Evolutionary conservation across 208 protist species (phyloP), one percentile per base, ranked within the genome.

Genomic region (Acanthamoeba lugdunensis): DNA sequence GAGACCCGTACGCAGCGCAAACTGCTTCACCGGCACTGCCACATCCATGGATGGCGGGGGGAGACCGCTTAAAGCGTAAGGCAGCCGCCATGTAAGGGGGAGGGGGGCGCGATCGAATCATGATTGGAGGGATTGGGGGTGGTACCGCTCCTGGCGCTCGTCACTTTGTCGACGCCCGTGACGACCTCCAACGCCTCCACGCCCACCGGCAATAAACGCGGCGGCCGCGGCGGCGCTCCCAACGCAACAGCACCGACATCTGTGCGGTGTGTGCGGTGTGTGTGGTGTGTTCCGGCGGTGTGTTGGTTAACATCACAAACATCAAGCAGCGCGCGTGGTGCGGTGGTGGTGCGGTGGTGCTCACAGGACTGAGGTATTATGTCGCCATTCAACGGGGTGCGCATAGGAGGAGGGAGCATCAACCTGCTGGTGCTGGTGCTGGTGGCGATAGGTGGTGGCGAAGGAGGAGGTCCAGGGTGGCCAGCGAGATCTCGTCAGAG

Each of bases 401-500:
- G 52, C 6, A 58, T 18, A 79, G 4, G 18, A 79, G 5, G 41
- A 41, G 7, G 41, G 41, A 4, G 41, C 11, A 79, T 6, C 11
- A 79, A 13, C 11, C 6, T 6, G 50, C 7, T 16, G 9, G 50
- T 63, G 50, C 4, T 2, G 25, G n/a, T 85, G 7, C 25, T 58
- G 8, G 50, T 54, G 23, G 21, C 23, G 8, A 11, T 8, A 33
- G 6, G 65, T 33, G 41, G 41, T 56, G 45, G 4, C 75, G 75
- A 41, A 16, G 28, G 45, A 84, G 75, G 33, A 56, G 41, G 41
- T 18, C 13, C 6, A 92, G 67, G 8, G 87, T 79, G 3, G 58
- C 67, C 18, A 77, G 37, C 2, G 63, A 9, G 41, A 92, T 77
- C 11, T 92, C 48, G 37, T 92, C 87, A 2, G 87, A 79, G 28